phyloP scores from a whole-genome alignment of 352 stramenopile genomes.

The Pythium aquatile region DNA sequence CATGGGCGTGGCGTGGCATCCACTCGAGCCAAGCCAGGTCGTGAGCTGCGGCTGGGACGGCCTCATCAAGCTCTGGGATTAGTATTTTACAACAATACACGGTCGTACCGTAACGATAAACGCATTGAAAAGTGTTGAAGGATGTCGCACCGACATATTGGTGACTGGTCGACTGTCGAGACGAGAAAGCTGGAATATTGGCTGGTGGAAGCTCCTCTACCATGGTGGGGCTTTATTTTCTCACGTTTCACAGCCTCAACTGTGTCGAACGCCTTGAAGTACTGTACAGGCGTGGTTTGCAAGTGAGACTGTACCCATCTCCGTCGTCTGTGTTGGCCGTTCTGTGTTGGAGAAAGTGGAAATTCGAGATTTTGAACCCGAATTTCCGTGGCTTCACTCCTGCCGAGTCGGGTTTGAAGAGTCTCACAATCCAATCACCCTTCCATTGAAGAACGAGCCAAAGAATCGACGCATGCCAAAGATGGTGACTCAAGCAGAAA shows the following conservation, averaged over 20 bases:
- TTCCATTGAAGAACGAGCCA: neutral
- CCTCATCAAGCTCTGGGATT: constrained; percentile 99
- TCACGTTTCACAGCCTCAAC: neutral
- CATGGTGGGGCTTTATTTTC: neutral
- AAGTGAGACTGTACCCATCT: constrained; percentile 1
- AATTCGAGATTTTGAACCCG: neutral
- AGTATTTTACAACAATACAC: constrained; percentile 24
- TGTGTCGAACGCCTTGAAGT: neutral
- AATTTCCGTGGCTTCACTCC: neutral
- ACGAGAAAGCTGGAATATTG: too few relatives aligned
- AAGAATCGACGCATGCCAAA: neutral
- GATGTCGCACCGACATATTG: neutral
- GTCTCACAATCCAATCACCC: neutral
- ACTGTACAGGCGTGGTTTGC: neutral
- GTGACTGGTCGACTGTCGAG: too few relatives aligned
- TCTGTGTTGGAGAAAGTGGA: constrained; percentile 3
- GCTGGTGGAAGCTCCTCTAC: too few relatives aligned
- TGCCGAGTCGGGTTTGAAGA: neutral
- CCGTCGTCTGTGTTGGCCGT: neutral
- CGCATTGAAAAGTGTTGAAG: neutral
- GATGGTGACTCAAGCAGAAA: neutral
- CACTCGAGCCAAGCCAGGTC: constrained; percentile 95
- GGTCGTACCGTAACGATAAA: neutral
- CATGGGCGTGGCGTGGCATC: constrained; percentile 97
- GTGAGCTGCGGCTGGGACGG: constrained; percentile 99